Evolutionary conservation across 2,329 filamentous ascomycete species (phyloP).

Genomic region (Arachnopeziza araneosa): DNA sequence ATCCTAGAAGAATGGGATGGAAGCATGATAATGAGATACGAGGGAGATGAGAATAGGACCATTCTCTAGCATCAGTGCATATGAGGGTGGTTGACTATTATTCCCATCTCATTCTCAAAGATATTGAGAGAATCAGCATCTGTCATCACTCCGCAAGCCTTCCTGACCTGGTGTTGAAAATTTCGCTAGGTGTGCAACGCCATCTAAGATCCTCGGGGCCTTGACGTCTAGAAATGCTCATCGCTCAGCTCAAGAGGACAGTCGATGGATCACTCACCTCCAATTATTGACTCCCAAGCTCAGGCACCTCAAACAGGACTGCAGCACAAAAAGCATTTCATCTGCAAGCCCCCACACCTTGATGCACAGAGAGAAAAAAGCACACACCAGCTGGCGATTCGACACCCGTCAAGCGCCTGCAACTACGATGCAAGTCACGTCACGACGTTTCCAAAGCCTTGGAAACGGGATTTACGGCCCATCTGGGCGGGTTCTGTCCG

Average conservation of each 20-base stretch:
- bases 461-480: not conserved
- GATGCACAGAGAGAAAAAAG: not conserved
- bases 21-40: too few species aligned
- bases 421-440: not conserved
- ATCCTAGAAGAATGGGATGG: too few species aligned
- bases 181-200: not conserved
- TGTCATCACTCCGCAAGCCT: not conserved
- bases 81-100: too few species aligned
- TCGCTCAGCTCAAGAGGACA: not conserved
- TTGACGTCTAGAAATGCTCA: not conserved
- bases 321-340: not conserved
- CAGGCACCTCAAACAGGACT: not conserved
- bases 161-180: not conserved
- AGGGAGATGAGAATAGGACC: too few species aligned
- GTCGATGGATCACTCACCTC: not conserved
- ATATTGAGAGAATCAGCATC: not conserved
- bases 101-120: too few species aligned
- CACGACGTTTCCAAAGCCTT: not conserved
- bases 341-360: not conserved
- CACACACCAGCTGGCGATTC: not conserved
- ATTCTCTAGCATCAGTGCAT: too few species aligned
- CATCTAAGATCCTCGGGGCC: not conserved
- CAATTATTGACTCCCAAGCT: not conserved
- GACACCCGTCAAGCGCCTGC: not conserved
- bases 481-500: not conserved